Evolutionary conservation across 2,329 filamentous ascomycete genomes (phyloP).

Genomic region (Ceratocystis variospora): DNA sequence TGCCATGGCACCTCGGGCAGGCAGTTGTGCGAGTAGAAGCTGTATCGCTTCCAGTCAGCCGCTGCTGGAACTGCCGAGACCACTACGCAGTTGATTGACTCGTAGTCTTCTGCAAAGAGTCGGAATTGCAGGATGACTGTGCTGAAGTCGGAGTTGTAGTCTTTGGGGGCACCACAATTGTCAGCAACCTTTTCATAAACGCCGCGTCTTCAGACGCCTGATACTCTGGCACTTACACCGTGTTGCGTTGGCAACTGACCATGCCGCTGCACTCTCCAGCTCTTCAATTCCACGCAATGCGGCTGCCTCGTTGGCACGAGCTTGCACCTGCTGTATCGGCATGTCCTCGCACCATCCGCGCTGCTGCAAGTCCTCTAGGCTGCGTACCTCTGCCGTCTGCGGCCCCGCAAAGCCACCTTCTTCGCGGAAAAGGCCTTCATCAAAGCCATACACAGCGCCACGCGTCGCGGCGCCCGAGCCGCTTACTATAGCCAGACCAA

Average conservation of each 20-base stretch:
- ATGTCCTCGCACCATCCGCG: neutral
- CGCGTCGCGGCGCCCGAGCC: neutral
- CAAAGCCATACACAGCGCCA: neutral
- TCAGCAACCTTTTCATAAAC: neutral
- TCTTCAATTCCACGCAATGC: neutral
- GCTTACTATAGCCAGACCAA: neutral
- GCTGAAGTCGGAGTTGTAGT: slow-evolving; percentile 15
- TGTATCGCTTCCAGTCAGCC: slow-evolving; percentile 20
- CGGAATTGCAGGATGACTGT: slow-evolving; percentile 13
- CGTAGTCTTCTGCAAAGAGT: slow-evolving; percentile 8
- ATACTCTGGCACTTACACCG: slow-evolving; percentile 14
- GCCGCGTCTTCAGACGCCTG: neutral
- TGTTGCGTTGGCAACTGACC: slow-evolving; percentile 17
- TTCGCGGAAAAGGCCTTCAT: neutral
- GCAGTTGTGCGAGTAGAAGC: slow-evolving; percentile 23
- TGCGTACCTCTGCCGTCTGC: neutral
- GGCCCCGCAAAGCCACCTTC: neutral
- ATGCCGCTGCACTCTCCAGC: slow-evolving; percentile 14
- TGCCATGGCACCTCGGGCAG: slow-evolving; percentile 22
- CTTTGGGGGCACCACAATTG: neutral
- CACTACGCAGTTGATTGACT: slow-evolving; percentile 20
- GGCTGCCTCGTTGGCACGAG: neutral
- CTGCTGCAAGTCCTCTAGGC: neutral
- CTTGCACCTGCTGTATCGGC: neutral
- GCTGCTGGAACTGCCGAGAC: slow-evolving; percentile 10